Evolutionary conservation across 2,329 filamentous ascomycete species (phyloP), one percentile per base, ranked within the genome.

Genomic region (Phialocephala sp.): DNA sequence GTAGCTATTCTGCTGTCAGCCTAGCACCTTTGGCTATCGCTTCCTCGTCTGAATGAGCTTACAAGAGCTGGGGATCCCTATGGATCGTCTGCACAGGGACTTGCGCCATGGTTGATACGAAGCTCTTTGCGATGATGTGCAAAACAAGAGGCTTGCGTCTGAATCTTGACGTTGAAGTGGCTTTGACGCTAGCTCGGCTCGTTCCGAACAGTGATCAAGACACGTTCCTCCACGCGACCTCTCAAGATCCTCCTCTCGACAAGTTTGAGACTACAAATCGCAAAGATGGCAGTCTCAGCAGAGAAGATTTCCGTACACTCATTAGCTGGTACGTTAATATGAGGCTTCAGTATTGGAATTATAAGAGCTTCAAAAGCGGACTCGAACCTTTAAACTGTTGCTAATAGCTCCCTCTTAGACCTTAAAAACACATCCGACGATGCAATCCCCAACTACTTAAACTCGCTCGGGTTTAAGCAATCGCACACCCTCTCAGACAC

Each of bases 1-100:
- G 85, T 97, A 98, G 82, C 95, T 99, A 75, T 62, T 66, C 22
- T 62, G 62, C 63, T 20, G 66, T 73, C 57, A 77, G 77, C 64
- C 67, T 14, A 8, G 68, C 60, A 63, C 71, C 71, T 67, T 37
- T 18, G 61, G 47, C 57, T 32, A 56, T 55, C 54, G 37, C 62
- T 22, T 55, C 59, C 68, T 52, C 58, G 52, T 41, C 22, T 45
- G n/a, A 62, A 52, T 63, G 72, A 61, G 80, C 92, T 77, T 83
- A 98, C 95, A 99, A 97, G 71, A 99, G 85, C 81, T 97, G 94
- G 76, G 95, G 94, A 91, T 99, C 96, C 87, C 95, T 82, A 83
- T 97, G 91, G 87, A 99, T 97, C 83, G 93, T 95, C 85, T 99
- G 95, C 73, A 92, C 90, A 71, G 91, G 87, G 72, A 91, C 85